Conservation (phyloP, 768 basidiomycete genomes). For the Nidularia sp. region DNA sequence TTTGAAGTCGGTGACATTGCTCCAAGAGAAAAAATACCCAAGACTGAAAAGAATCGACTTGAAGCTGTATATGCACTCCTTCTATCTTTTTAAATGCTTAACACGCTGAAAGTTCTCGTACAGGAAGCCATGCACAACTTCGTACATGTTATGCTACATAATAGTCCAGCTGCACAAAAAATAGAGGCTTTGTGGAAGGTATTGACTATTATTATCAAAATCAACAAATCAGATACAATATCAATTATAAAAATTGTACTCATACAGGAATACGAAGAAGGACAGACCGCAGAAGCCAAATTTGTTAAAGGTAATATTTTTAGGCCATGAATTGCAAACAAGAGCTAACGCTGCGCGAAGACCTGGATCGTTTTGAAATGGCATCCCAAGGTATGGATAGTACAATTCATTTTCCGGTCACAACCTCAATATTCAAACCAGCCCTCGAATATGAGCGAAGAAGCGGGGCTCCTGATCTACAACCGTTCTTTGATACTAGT, state of each 20-base stretch:
- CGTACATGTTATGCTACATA: constrained; percentile 83
- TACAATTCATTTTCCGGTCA: not conserved
- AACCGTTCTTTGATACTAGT: constrained; percentile 79
- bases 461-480: constrained; percentile 43
- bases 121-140: constrained; percentile 92
- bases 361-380: constrained; percentile 87
- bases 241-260: no score
- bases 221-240: no score
- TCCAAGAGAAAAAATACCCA: constrained; percentile 82
- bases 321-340: not conserved
- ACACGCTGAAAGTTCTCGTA: not conserved
- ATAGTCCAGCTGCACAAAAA: constrained; percentile 59
- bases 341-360: constrained; percentile 27
- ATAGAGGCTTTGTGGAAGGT: constrained; percentile 75
- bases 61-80: constrained; percentile 52
- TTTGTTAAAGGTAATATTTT: constrained; percentile 72
- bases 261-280: constrained; percentile 79
- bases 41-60: constrained; percentile 71
- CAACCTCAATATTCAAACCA: constrained; percentile 15
- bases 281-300: constrained; percentile 64
- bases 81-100: not conserved
- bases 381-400: constrained; percentile 63
- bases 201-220: constrained; percentile 6
- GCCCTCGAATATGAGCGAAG: constrained; percentile 72
- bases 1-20: constrained; percentile 88